Conservation (phyloP, 306 rosid genomes). For the Trifolium fragiferum region DNA sequence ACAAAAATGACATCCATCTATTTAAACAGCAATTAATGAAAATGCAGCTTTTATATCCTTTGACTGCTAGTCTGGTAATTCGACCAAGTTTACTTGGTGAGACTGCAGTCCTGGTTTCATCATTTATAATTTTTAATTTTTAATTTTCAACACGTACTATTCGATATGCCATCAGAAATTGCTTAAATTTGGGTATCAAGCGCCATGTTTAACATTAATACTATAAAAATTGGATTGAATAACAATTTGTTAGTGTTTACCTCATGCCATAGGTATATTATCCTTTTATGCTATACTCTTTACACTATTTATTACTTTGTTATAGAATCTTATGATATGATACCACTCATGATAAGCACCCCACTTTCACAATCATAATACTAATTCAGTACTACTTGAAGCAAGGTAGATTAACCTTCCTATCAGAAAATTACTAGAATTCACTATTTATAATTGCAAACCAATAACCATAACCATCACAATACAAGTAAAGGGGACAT, state of each 20-base stretch:
- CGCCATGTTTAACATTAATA: constrained; percentile 2
- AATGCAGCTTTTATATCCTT: constrained; percentile 29
- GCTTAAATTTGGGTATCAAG: constrained; percentile 29
- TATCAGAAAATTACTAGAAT: constrained; percentile 16
- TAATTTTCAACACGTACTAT: constrained; percentile 20
- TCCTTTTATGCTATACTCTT: constrained; percentile 4
- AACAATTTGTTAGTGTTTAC: constrained; percentile 14
- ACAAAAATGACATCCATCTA: constrained; percentile 38
- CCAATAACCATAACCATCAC: constrained; percentile 24
- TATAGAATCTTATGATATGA: constrained; percentile 4
- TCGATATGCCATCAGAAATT: constrained; percentile 31
- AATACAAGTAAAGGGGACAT: background rate
- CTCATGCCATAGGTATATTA: background rate
- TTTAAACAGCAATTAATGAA: constrained; percentile 32
- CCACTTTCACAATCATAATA: constrained; percentile 21
- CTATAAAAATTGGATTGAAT: background rate
- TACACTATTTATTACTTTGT: background rate
- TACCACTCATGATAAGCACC: constrained; percentile 10
- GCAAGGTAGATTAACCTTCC: constrained; percentile 13
- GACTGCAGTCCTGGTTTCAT: constrained; percentile 5
- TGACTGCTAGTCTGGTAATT: constrained; percentile 3
- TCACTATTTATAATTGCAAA: constrained; percentile 35
- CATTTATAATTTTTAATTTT: constrained; percentile 7
- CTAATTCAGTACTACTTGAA: constrained; percentile 14
- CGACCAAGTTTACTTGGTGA: constrained; percentile 32